These are phyloP conservation scores for Orbilia ellipsospora DNA, from an alignment of 2,329 filamentous ascomycete species.

Conservation along the genomic window DNA sequence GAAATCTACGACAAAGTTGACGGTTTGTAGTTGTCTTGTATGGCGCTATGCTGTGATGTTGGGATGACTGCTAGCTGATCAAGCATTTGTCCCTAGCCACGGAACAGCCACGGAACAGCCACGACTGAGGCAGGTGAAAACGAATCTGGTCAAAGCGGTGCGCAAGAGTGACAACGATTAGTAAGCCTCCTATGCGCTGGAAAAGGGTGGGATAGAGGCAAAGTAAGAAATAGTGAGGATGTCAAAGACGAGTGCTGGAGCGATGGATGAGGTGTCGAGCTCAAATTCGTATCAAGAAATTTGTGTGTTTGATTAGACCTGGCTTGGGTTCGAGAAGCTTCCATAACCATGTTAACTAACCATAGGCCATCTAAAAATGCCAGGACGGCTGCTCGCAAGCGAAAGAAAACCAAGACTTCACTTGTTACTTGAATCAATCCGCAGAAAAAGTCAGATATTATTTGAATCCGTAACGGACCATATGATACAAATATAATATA, in stretches of 20 bases:
- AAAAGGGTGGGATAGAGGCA: background rate
- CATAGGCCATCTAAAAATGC: background rate
- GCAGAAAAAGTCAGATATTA: background rate
- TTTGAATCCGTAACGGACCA: background rate
- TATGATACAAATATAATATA: no score
- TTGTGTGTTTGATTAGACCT: constrained; percentile 12
- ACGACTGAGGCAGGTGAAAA: no score
- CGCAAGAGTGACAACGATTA: background rate
- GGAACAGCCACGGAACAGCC: no score
- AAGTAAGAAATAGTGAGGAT: no score
- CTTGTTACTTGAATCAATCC: background rate
- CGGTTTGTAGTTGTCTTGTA: no score
- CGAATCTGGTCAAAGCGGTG: no score
- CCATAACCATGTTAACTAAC: constrained; percentile 3
- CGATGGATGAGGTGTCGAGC: background rate
- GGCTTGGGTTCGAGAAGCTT: constrained; percentile 47
- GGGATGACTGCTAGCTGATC: no score
- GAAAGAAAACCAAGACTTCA: background rate
- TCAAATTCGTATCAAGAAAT: background rate
- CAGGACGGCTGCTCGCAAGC: background rate
- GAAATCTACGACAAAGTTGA: no score
- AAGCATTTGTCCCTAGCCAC: no score
- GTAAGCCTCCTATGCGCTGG: background rate
- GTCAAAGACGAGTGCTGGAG: no score
- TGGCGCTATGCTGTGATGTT: no score